Evolutionary conservation across 805 yeast species (phyloP), one percentile per base, ranked within the genome.

Genomic region (Metschnikowia borealis): DNA sequence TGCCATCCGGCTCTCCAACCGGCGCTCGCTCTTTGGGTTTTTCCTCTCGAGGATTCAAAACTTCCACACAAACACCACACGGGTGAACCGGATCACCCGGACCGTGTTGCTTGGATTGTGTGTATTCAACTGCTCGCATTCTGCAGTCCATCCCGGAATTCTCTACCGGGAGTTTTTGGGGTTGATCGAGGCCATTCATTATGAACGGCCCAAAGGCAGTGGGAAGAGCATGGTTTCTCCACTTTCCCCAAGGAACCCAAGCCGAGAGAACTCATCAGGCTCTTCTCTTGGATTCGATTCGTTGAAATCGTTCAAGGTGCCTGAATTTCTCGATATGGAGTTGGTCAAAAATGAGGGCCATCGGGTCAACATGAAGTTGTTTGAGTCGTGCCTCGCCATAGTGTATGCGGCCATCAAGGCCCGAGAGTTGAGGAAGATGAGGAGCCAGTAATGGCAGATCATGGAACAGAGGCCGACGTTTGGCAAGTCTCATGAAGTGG

Each of bases 351-450:
- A 29, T 29, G 53, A 54, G 18, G 56, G 56, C 5, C 45, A 42
- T 35, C 38, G 47, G n/a, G 50, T 48, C 36, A 53, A 53, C 40
- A 43, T 53, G 40, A 44, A 35, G 33, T 34, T 54, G 36, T 52
- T 54, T 36, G 58, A 54, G 44, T 48, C 52, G 8, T 43, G 52
- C 3, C 48, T 48, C 32, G 51, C 49, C 7, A 47, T 42, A 5
- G 15, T 51, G 2, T 50, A 50, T 14, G 56, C 55, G 4, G 48
- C 49, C 1, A 15, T 51, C 8, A 51, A 34, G 26, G 50, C 52
- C 6, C 48, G 49, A 42, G 20, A 20, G 23, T 41, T 6, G 34
- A 49, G 43, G 21, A 39, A 26, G 34, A 26, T 39, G 14, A 35
- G n/a, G 35, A 26, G 40, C 26, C 17, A 20, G 33, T 35, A 32